phyloP scores from a whole-genome alignment of 805 yeast genomes.

The Kuraishia cidri region DNA sequence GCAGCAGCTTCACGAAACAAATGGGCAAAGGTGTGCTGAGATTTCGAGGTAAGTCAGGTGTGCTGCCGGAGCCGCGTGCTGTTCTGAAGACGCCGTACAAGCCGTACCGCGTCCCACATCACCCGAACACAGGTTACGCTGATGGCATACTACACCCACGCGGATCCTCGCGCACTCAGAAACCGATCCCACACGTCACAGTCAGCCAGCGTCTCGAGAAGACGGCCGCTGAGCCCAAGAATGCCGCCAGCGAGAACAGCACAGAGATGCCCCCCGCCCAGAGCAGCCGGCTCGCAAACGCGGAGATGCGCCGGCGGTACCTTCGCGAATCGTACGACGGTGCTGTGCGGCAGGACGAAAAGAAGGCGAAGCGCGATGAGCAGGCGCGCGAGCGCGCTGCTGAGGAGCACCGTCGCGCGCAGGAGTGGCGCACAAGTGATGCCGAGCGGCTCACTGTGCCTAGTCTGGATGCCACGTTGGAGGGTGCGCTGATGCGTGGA shows the following conservation, averaged over 20 bases:
- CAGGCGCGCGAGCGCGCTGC: constrained; percentile 13
- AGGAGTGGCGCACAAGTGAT: constrained; percentile 31
- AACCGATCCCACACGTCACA: constrained; percentile 38
- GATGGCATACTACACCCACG: constrained; percentile 60
- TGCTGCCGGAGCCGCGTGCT: constrained; percentile 70
- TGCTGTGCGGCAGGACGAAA: constrained; percentile 25
- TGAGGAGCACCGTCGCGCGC: constrained; percentile 18
- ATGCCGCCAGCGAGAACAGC: constrained; percentile 21
- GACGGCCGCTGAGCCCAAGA: constrained; percentile 39
- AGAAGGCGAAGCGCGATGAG: constrained; percentile 18
- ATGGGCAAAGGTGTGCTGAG: constrained; percentile 44
- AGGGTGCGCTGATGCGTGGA: constrained; percentile 62
- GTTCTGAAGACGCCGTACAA: constrained; percentile 63
- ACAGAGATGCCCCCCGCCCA: constrained; percentile 22
- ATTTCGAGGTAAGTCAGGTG: constrained; percentile 67
- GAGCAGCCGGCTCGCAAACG: constrained; percentile 38
- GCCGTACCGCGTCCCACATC: constrained; percentile 39
- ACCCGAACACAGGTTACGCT: constrained; percentile 59
- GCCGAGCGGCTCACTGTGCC: constrained; percentile 70
- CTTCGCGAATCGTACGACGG: constrained; percentile 46
- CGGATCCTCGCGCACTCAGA: constrained; percentile 49
- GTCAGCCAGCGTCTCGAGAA: constrained; percentile 50
- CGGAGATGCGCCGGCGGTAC: constrained; percentile 67
- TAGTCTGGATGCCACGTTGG: constrained; percentile 57
- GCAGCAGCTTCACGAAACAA: too few relatives aligned